phyloP scores from a whole-genome alignment of 2,329 filamentous ascomycete genomes.

The Fusarium bactridioides region DNA sequence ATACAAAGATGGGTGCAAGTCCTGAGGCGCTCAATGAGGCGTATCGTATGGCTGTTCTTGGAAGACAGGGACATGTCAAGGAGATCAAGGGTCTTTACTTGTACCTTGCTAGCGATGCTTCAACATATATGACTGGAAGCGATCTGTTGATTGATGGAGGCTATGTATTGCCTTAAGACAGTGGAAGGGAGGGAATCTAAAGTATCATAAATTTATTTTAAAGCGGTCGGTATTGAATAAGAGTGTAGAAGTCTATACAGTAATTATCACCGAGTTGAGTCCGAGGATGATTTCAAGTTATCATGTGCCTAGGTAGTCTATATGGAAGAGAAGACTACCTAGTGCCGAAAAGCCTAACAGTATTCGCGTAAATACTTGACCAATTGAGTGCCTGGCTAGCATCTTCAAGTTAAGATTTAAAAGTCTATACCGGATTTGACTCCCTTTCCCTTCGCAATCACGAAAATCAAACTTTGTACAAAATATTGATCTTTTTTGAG shows the following conservation, averaged over 20 bases:
- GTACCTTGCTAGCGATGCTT: slow-evolving; percentile 60
- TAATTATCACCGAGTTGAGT: not conserved
- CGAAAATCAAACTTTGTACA: not conserved
- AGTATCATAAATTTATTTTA: not conserved
- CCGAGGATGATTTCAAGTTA: not conserved
- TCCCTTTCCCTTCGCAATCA: not conserved
- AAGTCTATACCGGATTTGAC: not conserved
- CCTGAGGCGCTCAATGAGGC: slow-evolving; percentile 54
- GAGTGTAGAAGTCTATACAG: not conserved
- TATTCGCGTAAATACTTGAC: too few relatives aligned
- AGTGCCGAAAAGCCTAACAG: not conserved
- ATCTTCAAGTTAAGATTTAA: too few relatives aligned
- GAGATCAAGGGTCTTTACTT: slow-evolving; percentile 69
- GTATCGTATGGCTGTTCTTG: slow-evolving; percentile 58
- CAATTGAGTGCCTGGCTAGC: too few relatives aligned
- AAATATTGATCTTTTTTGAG: not conserved
- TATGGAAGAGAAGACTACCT: not conserved
- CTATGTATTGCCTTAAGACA: slow-evolving; percentile 16
- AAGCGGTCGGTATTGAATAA: too few relatives aligned
- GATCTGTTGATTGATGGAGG: slow-evolving; percentile 30
- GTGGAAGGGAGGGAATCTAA: not conserved
- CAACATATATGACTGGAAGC: slow-evolving; percentile 32
- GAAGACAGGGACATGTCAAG: slow-evolving; percentile 68
- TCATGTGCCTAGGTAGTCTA: not conserved
- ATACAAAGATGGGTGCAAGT: slow-evolving; percentile 60